Conservation (phyloP, 805 yeast genomes). For the Ascoidea rubescens region DNA sequence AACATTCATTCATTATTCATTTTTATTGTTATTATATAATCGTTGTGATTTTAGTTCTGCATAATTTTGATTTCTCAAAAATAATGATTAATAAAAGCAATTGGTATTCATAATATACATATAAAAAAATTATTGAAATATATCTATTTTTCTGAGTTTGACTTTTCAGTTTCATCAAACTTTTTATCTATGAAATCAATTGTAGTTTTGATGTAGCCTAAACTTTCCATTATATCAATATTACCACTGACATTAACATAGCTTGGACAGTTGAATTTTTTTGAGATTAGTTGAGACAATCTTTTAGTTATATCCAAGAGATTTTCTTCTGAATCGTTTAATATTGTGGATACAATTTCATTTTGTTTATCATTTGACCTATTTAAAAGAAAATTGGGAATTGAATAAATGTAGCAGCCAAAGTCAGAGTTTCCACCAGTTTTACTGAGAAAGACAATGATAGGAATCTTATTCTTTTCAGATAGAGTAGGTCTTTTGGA, state of each 20-base stretch:
- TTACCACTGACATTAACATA: slow-evolving; percentile 32
- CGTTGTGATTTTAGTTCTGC: too few relatives aligned
- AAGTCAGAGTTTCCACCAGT: slow-evolving; percentile 18
- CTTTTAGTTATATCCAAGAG: slow-evolving; percentile 29
- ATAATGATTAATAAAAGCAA: too few relatives aligned
- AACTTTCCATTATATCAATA: slow-evolving; percentile 21
- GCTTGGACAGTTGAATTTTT: slow-evolving; percentile 26
- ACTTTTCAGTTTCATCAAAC: too few relatives aligned
- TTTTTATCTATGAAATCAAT: slow-evolving; percentile 14
- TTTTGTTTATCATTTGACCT: slow-evolving; percentile 10
- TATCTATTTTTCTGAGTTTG: too few relatives aligned
- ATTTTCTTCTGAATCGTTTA: slow-evolving; percentile 26
- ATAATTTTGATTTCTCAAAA: too few relatives aligned
- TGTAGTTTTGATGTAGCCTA: slow-evolving; percentile 17
- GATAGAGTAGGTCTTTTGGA: background rate
- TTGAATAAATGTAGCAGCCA: slow-evolving; percentile 32
- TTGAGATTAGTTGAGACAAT: slow-evolving; percentile 25
- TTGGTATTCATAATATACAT: too few relatives aligned
- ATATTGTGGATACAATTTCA: slow-evolving; percentile 18
- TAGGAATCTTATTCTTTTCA: slow-evolving; percentile 16
- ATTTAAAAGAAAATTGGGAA: slow-evolving; percentile 14
- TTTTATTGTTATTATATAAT: too few relatives aligned
- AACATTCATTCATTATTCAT: too few relatives aligned
- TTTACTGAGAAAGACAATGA: slow-evolving; percentile 22
- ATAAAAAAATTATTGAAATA: too few relatives aligned